Evolutionary conservation across 495 filamentous ascomycete genomes (phyloP), one percentile per base, ranked within the genome.

Genomic region (Penicillium coprophilum): DNA sequence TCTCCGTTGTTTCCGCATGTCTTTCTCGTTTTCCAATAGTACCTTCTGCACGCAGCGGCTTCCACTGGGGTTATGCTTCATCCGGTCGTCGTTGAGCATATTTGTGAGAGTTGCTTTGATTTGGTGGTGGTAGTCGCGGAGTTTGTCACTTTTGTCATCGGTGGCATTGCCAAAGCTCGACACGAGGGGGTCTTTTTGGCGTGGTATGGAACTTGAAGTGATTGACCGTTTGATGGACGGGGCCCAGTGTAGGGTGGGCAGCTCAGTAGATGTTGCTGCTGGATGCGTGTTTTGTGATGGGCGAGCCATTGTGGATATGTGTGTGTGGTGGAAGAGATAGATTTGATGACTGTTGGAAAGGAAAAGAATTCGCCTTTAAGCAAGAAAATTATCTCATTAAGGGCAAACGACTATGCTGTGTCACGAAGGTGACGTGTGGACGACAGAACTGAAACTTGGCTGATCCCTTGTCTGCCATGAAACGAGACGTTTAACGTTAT

Each of bases 81-180:
- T 41, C 8, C 52, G 52, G 20, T 54, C 52, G 30, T 54, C 52
- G 9, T 54, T 54, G 43, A 54, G 52, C 31, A 54, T 54, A 32
- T 54, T 46, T 27, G 52, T 54, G 20, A 54, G 52, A 11, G 52
- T 54, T 6, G 43, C 52, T 20, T 54, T 54, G 52, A 54, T n/a
- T 54, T 46, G 43, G 31, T 39, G 21, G 0, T 46, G 52, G 41
- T 46, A 43, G 24, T 52, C 50, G 9, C 13, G 38, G 11, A 43
- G 6, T 39, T 52, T n/a, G 23, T 20, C 38, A 28, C 43, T n/a
- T 6, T 10, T 13, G 27, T 9, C 45, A 47, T 27, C 7, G 13
- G 20, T 50, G 23, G 9, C 6, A 1, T 52, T 19, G 9, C 27
- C 50, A 19, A n/a, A 17, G 10, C 17, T 24, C 1, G 34, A 30